Conservation (phyloP, 2,329 filamentous ascomycete genomes). For the Arthrinium phaeospermum region DNA sequence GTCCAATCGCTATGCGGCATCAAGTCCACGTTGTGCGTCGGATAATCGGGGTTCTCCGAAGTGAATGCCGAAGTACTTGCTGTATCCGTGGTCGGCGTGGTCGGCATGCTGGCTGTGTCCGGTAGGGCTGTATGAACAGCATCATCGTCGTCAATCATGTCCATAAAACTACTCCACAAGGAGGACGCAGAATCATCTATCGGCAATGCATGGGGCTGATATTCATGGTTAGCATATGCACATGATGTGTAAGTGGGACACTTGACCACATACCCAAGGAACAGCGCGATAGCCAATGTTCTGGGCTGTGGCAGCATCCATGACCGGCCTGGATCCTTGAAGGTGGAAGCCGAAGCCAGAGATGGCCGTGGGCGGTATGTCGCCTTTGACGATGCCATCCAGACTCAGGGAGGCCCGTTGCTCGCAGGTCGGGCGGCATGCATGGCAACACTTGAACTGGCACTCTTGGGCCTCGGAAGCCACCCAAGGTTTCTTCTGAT, state of each 20-base stretch:
- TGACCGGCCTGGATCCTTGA: slow-evolving; percentile 48
- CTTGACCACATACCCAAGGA: neutral
- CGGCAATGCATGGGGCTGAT: slow-evolving; percentile 8
- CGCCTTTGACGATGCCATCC: slow-evolving; percentile 53
- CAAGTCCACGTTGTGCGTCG: neutral
- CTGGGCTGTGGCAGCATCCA: slow-evolving; percentile 44
- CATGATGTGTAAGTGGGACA: neutral
- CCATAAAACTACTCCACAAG: neutral
- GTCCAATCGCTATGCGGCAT: neutral
- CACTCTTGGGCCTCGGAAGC: slow-evolving; percentile 49
- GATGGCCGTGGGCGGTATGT: slow-evolving; percentile 55
- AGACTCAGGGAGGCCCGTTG: slow-evolving; percentile 57
- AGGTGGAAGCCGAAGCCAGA: slow-evolving; percentile 59
- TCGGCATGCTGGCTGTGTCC: neutral
- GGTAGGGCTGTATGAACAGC: neutral
- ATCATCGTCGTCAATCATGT: neutral
- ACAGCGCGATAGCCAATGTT: slow-evolving; percentile 47
- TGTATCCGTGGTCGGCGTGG: neutral
- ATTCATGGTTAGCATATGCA: neutral
- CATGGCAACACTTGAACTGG: slow-evolving; percentile 55
- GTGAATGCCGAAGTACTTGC: neutral
- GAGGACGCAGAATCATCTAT: neutral
- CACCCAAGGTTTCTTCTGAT: slow-evolving; percentile 44
- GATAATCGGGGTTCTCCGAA: neutral
- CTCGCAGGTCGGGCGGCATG: slow-evolving; percentile 51